phyloP scores from a whole-genome alignment of 108 stramenopile species.

The Discostella pseudostelligera region DNA sequence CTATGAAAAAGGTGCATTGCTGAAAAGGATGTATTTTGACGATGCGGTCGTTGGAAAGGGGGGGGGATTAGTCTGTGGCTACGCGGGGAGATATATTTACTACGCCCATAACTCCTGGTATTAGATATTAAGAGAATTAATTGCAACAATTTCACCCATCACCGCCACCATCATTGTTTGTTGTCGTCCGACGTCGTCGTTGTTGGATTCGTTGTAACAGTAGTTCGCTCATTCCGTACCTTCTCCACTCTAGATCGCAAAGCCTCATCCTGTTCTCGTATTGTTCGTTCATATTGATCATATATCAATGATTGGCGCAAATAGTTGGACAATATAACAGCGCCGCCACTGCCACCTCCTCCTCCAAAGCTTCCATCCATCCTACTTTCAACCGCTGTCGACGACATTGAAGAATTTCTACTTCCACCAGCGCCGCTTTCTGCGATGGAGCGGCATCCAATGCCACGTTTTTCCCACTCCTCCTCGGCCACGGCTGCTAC shows the following conservation, averaged over 20 bases:
- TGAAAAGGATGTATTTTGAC: too few relatives aligned
- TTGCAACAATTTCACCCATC: too few relatives aligned
- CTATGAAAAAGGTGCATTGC: too few relatives aligned
- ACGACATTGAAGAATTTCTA: conserved; percentile 5
- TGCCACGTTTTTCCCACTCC: conserved; percentile 84
- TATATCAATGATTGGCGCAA: conserved; percentile 65
- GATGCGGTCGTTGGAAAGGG: too few relatives aligned
- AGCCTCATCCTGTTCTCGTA: conserved; percentile 67
- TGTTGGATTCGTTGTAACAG: too few relatives aligned
- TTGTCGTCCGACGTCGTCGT: too few relatives aligned
- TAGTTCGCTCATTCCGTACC: conserved; percentile 34
- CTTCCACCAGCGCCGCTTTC: conserved; percentile 49
- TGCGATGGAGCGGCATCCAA: conserved; percentile 71
- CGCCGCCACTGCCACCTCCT: conserved; percentile 48
- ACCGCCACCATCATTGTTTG: too few relatives aligned
- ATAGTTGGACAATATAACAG: conserved; percentile 59
- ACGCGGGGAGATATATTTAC: too few relatives aligned
- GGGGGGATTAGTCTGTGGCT: too few relatives aligned
- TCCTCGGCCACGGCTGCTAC: conserved; percentile 78
- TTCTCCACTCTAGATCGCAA: conserved; percentile 48
- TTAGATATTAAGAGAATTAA: too few relatives aligned
- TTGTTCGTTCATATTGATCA: conserved; percentile 82
- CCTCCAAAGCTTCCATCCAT: neutral
- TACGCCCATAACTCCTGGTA: too few relatives aligned
- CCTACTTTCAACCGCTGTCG: too few relatives aligned